Base-by-base conservation (phyloP, 106 monocot genomes). In the Platanthera guangdongensis region DNA sequence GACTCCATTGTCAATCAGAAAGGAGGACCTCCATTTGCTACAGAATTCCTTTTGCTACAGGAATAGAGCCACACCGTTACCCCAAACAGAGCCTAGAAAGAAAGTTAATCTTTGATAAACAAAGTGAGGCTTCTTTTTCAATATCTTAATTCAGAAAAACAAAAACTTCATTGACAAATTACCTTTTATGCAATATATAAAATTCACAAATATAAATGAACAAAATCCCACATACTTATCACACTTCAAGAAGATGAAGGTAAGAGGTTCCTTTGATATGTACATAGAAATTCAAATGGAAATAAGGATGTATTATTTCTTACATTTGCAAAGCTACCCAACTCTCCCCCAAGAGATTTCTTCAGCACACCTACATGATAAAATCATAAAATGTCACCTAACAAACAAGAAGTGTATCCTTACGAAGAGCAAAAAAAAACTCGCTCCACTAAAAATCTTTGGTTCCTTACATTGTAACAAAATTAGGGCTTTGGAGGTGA, bases 321-420 rank as follows among this genome's bases (percentile, higher is more conserved):
- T 48, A 70, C 70, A 48, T 70, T 70, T n/a, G 25, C 16, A 70
- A 70, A 48, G 47, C 70, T 48, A 16, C 47, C 47, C 47, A 15
- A 70, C 7, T 70, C 45, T 48, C 70, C 70, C 14, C 16, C 70
- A 70, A 70, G n/a, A 16, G 47, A 47, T 70, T 70, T 70, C 70
- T 70, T 70, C 47, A 70, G 47, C 15, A 70, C 70, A 70, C 70
- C 70, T 70, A 8, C 47, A 70, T 48, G n/a, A 70, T 16, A n/a
- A 70, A 16, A 30, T 70, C 11, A 39, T 39, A 67, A 46, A 45
- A 6, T 46, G 4, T 70, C 7, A 13, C 11, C 2, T 32, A 13
- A 5, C 9, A 68, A 68, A 39, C 39, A 13, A 68, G 68, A 68
- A 68, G 0, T 68, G 4, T 4, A 68, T 68, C 10, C 8, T 32